A percentile compares a stretch with the other conserved stretches of the same genome.
Evolutionary conservation across 2,329 filamentous ascomycete genomes (phyloP).

Genomic region (Ceratocystis papillata): DNA sequence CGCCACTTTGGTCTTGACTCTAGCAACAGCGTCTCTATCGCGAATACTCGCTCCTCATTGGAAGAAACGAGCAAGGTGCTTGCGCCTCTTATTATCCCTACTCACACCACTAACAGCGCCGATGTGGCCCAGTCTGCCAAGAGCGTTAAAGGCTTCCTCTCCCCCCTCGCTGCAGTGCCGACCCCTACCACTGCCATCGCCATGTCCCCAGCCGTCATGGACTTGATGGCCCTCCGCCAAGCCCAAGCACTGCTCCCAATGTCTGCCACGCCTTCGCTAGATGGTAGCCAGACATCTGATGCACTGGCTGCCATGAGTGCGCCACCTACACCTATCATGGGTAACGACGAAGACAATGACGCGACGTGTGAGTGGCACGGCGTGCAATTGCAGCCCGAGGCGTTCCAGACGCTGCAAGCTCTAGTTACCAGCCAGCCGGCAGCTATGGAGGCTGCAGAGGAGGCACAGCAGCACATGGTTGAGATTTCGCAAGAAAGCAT

Average conservation of each 20-base stretch:
- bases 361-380: conserved; percentile 55
- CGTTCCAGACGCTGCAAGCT: conserved; percentile 62
- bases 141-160: conserved; percentile 36
- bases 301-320: conserved; percentile 75
- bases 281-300: conserved; percentile 80
- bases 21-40: neutral
- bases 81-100: conserved; percentile 45
- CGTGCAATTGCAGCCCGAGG: conserved; percentile 65
- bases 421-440: conserved; percentile 43
- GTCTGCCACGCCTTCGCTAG: conserved; percentile 76
- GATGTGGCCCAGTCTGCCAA: conserved; percentile 26
- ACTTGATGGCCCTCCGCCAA: conserved; percentile 55
- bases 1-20: neutral
- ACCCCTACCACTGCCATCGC: conserved; percentile 58
- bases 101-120: too few species aligned
- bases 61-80: conserved; percentile 27
- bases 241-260: conserved; percentile 57
- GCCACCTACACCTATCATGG: conserved; percentile 69
- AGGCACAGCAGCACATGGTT: conserved; percentile 42
- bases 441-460: conserved; percentile 40
- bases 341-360: conserved; percentile 42
- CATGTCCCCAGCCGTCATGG: conserved; percentile 64
- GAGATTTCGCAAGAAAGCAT: conserved; percentile 27
- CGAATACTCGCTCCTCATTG: neutral
- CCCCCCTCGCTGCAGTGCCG: conserved; percentile 46